Base-by-base conservation (phyloP, 2,329 filamentous ascomycete genomes). In the Talaromyces pinophilus region DNA sequence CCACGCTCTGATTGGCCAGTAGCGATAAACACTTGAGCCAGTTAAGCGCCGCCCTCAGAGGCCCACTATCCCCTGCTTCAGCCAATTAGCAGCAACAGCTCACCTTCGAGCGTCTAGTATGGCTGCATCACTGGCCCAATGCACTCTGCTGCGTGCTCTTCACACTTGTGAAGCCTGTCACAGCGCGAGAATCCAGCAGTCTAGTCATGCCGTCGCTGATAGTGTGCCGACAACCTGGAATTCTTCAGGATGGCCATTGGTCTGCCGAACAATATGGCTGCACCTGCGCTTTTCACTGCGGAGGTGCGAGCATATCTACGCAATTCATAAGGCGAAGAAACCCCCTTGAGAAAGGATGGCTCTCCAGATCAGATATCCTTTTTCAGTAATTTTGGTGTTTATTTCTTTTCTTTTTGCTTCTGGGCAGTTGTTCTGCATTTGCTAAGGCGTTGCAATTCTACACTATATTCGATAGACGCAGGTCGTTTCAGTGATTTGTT, bases 191-290 rank as follows among this genome's bases (percentile, higher is more conserved):
- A 46, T 11, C 5, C 25, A 35, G 35, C 59, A 44, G 35, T n/a
- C 25, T 30, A 52, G 25, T 40, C 35, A 44, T 25, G 28, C 30
- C 42, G 38, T 38, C 15, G 35, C n/a, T 25, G 28, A 35, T 44
- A 64, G 48, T 55, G 62, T 65, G 57, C 59, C 61, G 15, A 54
- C 3, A 42, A 25, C 38, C 30, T 65, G 55, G 63, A 65, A 54
- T 65, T 65, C 63, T 65, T 65, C 63, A 65, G 63, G 22, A 15
- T 19, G 35, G 44, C 46, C 28, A 65, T 65, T 65, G 63, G 63
- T 46, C 38, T 42, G 42, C n/a, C 35, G 17, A 30, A 59, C 50
- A 57, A 4, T 55, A 50, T 50, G 54, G 42, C 55, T 52, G 54
- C 38, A 35, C 40, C 33, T 22, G 42, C 17, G 19, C 25, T 28